Conservation (phyloP, 129 eudicot genomes). For the Saposhnikovia divaricata region DNA sequence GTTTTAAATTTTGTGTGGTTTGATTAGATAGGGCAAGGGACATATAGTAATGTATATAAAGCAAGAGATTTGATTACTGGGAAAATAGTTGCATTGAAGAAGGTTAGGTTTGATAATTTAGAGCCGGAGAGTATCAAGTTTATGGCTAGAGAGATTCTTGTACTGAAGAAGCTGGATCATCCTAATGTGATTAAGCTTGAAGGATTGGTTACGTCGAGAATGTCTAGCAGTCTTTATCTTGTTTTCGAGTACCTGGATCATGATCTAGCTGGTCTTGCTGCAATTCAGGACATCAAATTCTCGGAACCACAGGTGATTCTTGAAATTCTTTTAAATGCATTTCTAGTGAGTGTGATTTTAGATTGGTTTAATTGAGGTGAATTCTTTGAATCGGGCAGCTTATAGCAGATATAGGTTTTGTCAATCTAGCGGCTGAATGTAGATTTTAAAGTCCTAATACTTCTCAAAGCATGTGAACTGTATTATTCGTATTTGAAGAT, state of each 20-base stretch:
- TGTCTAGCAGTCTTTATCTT: constrained; percentile 79
- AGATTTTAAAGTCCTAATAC: background rate
- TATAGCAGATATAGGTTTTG: background rate
- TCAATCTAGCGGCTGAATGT: background rate
- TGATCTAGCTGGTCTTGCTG: constrained; percentile 89
- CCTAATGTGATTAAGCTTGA: constrained; percentile 88
- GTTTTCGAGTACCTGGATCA: constrained; percentile 92
- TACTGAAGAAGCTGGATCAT: constrained; percentile 66
- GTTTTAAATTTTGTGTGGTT: constrained; percentile 11
- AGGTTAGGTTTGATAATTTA: constrained; percentile 77
- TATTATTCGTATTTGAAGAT: background rate
- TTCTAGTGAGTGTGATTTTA: background rate
- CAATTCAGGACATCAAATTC: constrained; percentile 58
- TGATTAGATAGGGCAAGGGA: constrained; percentile 85
- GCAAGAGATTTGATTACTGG: constrained; percentile 88
- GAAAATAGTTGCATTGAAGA: constrained; percentile 85
- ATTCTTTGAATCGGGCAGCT: background rate
- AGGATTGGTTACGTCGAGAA: constrained; percentile 84
- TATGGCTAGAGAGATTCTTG: constrained; percentile 91
- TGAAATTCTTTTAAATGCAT: background rate
- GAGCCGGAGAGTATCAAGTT: constrained; percentile 86
- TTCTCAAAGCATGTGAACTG: background rate
- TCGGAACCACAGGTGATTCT: constrained; percentile 69
- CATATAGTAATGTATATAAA: constrained; percentile 92
- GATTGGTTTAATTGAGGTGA: background rate